Evolutionary conservation across 495 filamentous ascomycete species (phyloP).

Genomic region (Neurospora sp.): DNA sequence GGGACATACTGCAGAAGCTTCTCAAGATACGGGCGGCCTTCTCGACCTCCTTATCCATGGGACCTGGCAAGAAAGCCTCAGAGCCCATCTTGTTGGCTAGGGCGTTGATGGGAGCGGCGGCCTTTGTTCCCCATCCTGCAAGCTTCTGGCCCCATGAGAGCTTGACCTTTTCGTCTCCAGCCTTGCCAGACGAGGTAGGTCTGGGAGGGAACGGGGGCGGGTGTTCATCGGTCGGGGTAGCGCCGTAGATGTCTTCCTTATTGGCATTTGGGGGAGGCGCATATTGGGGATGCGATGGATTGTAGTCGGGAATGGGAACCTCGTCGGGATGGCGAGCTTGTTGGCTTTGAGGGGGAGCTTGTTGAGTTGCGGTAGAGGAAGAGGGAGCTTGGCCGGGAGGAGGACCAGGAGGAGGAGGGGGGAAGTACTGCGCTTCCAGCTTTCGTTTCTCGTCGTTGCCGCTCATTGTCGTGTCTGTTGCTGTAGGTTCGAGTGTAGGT

Average conservation of each 20-base stretch:
- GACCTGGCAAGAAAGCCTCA: constrained; percentile 69
- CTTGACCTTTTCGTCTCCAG: constrained; percentile 10
- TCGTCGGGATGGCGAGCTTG: constrained; percentile 16
- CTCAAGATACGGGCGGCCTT: constrained; percentile 75
- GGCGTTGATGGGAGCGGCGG: constrained; percentile 55
- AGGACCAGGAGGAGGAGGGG: constrained; percentile 15
- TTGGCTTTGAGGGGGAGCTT: background rate
- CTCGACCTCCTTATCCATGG: constrained; percentile 74
- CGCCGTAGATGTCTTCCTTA: constrained; percentile 17
- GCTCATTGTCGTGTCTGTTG: background rate
- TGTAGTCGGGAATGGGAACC: constrained; percentile 19
- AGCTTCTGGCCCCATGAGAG: constrained; percentile 17
- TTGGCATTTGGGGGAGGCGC: background rate
- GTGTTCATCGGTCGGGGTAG: constrained; percentile 15
- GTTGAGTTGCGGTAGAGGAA: background rate
- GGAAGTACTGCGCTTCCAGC: constrained; percentile 10
- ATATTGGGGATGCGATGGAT: background rate
- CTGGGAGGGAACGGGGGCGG: constrained; percentile 9
- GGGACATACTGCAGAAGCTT: constrained; percentile 59
- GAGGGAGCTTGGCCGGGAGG: constrained; percentile 5
- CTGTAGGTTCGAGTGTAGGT: background rate
- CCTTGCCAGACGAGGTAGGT: constrained; percentile 1
- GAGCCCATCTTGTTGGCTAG: constrained; percentile 49
- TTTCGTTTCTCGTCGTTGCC: background rate
- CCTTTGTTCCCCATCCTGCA: constrained; percentile 20